These are phyloP conservation scores for Stachybotrys chartarum DNA, from an alignment of 2,329 filamentous ascomycete genomes.

Conservation along the genomic window DNA sequence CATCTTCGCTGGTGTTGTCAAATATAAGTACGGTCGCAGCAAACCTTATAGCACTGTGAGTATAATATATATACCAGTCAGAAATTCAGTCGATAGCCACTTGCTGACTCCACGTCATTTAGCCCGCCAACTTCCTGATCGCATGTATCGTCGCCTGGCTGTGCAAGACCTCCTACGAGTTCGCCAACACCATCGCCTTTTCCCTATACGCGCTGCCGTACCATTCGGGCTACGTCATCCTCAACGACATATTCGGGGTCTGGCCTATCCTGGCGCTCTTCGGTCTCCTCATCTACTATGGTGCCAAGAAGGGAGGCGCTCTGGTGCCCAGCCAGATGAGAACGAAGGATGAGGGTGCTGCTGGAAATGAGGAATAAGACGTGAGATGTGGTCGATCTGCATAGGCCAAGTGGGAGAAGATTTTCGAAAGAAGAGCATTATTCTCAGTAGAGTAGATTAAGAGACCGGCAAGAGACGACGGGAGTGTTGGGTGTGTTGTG, in stretches of 20 bases:
- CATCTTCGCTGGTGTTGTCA: background rate
- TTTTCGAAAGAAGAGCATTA: too few species aligned
- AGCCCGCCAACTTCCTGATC: background rate
- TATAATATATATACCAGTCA: background rate
- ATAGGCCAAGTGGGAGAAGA: too few species aligned
- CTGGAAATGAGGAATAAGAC: too few species aligned
- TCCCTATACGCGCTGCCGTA: background rate
- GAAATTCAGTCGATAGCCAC: too few species aligned
- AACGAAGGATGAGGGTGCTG: background rate
- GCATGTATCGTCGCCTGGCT: background rate
- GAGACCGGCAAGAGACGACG: too few species aligned
- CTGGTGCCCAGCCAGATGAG: conserved; percentile 14
- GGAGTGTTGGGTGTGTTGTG: too few species aligned
- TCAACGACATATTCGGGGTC: conserved; percentile 13
- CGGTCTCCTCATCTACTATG: conserved; percentile 17
- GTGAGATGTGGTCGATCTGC: too few species aligned
- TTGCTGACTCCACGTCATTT: background rate
- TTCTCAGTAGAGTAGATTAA: too few species aligned
- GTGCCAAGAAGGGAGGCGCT: conserved; percentile 15
- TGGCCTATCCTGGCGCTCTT: conserved; percentile 18
- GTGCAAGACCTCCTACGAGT: background rate
- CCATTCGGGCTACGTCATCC: conserved; percentile 8
- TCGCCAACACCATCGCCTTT: background rate
- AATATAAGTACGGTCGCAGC: background rate
- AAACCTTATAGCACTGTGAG: background rate